phyloP scores from a whole-genome alignment of 73 alveolate genomes.

The Paramecium tetraurelia region DNA sequence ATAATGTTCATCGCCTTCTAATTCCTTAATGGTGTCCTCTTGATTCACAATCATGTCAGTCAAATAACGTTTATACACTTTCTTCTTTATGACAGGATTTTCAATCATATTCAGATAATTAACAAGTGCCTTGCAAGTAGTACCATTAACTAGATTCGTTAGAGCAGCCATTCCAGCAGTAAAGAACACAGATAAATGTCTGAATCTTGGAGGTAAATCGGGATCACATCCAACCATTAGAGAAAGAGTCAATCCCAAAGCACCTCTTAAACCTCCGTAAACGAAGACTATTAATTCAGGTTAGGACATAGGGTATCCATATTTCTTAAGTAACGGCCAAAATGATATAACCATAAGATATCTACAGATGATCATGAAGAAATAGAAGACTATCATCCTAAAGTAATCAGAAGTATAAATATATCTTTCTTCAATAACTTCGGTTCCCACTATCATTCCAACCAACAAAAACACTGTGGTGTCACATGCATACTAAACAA shows the following conservation, averaged over 20 bases:
- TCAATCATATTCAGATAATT: constrained; percentile 58
- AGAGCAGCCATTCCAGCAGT: constrained; percentile 74
- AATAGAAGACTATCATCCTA: constrained; percentile 60
- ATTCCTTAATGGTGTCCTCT: constrained; percentile 63
- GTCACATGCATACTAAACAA: constrained; percentile 61
- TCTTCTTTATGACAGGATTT: constrained; percentile 44
- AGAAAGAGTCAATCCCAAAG: constrained; percentile 70
- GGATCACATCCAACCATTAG: constrained; percentile 65
- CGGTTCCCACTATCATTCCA: constrained; percentile 69
- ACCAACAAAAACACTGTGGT: constrained; percentile 66
- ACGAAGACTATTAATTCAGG: constrained; percentile 60
- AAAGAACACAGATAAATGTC: constrained; percentile 63
- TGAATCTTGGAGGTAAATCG: constrained; percentile 57
- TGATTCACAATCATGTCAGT: constrained; percentile 29
- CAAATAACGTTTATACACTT: constrained; percentile 32
- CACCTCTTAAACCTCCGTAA: constrained; percentile 75
- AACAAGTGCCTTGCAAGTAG: constrained; percentile 60
- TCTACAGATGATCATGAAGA: constrained; percentile 65
- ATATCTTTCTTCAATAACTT: constrained; percentile 53
- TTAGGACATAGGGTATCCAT: constrained; percentile 66
- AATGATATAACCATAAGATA: constrained; percentile 54
- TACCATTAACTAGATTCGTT: constrained; percentile 70
- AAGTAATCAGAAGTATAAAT: constrained; percentile 67
- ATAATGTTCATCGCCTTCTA: constrained; percentile 53
- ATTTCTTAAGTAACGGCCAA: constrained; percentile 55